Base-by-base conservation (phyloP, 352 stramenopile species). In the Phytophthora pistaciae region DNA sequence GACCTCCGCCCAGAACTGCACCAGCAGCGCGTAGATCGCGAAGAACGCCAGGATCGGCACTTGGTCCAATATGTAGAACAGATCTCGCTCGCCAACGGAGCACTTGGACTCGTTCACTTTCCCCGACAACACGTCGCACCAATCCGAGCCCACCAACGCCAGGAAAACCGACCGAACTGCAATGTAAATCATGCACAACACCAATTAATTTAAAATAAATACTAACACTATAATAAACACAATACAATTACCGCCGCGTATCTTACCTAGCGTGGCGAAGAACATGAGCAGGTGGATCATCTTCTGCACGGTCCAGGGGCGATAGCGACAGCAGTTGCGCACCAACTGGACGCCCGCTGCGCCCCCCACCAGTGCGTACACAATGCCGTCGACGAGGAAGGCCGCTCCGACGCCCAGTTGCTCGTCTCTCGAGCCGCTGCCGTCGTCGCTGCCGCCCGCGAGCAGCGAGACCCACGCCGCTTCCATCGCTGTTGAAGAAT, bases 1-100 rank as follows among this genome's bases (percentile, higher is more conserved):
- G 14, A 96, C 88, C 68, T 96, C 88, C 6, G 90, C 90, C 90
- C 90, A 96, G 53, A 96, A 96, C 60, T 96, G 86, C 69, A 95
- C 78, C 25, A 96, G 79, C 62, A 96, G 72, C 25, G 87, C 80
- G 61, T 96, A 96, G 54, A 92, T 84, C 6, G 85, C 83, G 52
- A 96, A 91, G 68, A 95, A 94, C 5, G 90, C 77, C 54, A 96
- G 60, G 60, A 96, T 95, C 13, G 90, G 90, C 20, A 91, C 53
- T 67, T 96, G 88, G 31, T 96, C 88, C 68, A 94, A 63, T 33
- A 95, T 84, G 78, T 96, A 96, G 73, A 96, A 96, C 52, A 94
- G 63, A 25, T 96, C 86, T 53, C 87, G 85, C 73, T 96, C 82
- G 31, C 75, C 66, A 6, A 70, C 76, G 38, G 80, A 85, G 74